A percentile compares a stretch with the other conserved stretches of the same genome.
Conservation (phyloP, 495 filamentous ascomycete species). For the Penicillium nucicola region DNA sequence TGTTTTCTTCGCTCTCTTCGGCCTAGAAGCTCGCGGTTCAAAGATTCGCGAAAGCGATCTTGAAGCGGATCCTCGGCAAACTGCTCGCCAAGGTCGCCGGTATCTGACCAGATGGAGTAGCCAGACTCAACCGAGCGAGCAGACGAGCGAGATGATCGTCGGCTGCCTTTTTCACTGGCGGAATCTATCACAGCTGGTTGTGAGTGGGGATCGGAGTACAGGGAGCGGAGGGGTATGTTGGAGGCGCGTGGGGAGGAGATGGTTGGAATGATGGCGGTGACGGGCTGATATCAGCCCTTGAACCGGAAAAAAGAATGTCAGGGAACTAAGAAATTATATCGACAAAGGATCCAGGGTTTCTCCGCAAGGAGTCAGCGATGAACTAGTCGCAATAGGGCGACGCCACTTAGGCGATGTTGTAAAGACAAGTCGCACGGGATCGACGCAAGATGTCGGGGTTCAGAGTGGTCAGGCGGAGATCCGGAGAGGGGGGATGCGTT, state of each 20-base stretch:
- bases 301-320: conserved; percentile 5
- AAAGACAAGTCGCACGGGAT: conserved; percentile 13
- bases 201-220: conserved; percentile 39
- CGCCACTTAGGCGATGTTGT: conserved; percentile 6
- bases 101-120: conserved; percentile 85
- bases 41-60: conserved; percentile 57
- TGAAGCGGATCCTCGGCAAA: conserved; percentile 76
- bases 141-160: conserved; percentile 53
- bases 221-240: conserved; percentile 55
- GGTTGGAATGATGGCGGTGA: conserved; percentile 58
- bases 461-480: conserved; percentile 22
- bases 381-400: conserved; percentile 1
- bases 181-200: conserved; percentile 35
- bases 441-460: conserved; percentile 30
- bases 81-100: conserved; percentile 90
- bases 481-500: background rate
- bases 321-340: background rate
- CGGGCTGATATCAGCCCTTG: conserved; percentile 48
- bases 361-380: conserved; percentile 9
- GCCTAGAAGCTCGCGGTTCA: conserved; percentile 52
- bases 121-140: conserved; percentile 64
- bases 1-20: conserved; percentile 32
- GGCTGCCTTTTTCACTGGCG: conserved; percentile 47
- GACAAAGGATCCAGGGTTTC: conserved; percentile 1
- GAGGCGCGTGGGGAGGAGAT: conserved; percentile 46